Conservation (phyloP, 2,329 filamentous ascomycete genomes). For the Sclerotinia minor region DNA sequence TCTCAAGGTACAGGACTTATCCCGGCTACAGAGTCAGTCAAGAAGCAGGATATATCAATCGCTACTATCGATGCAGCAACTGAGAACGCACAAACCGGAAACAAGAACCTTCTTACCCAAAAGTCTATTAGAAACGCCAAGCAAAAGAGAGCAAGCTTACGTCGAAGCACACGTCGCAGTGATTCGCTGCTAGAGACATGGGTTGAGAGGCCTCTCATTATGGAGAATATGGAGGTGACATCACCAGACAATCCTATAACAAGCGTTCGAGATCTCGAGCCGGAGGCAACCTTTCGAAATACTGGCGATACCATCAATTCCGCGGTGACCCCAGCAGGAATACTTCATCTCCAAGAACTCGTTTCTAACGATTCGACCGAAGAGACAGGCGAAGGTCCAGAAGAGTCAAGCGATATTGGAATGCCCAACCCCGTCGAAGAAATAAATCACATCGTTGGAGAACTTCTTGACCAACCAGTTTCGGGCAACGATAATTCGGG, state of each 20-base stretch:
- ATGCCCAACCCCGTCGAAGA: not conserved
- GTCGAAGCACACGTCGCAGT: constrained; percentile 17
- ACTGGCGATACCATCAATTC: not conserved
- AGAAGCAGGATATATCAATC: not conserved
- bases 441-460: constrained; percentile 9
- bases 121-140: constrained; percentile 2
- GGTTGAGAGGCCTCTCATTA: not conserved
- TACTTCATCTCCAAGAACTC: not conserved
- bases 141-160: constrained; percentile 12
- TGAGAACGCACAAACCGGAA: not conserved
- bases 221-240: not conserved
- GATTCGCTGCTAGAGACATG: constrained; percentile 3
- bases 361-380: not conserved
- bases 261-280: not conserved
- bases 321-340: not conserved
- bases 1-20: not conserved
- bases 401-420: not conserved
- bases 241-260: not conserved
- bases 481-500: not conserved
- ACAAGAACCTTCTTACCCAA: not conserved
- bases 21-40: not conserved
- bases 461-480: constrained; percentile 13
- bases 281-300: not conserved
- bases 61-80: not conserved
- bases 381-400: not conserved